Conservation (phyloP, 768 basidiomycete species). For the Rhizopogon salebrosus region DNA sequence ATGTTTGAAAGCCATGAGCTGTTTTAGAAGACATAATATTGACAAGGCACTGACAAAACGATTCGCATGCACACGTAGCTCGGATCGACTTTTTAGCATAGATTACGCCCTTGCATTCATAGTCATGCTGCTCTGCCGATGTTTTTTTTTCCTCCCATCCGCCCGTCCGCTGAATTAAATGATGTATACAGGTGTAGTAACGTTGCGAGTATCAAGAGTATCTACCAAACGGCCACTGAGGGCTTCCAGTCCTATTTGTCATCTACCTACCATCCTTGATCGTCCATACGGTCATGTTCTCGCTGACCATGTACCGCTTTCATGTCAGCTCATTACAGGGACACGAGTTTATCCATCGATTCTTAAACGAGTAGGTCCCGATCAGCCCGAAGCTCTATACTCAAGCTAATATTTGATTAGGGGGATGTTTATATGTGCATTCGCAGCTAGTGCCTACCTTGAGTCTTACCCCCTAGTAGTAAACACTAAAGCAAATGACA, state of each 20-base stretch:
- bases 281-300: conserved; percentile 12
- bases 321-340: neutral
- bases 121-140: conserved; percentile 13
- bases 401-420: conserved; percentile 1
- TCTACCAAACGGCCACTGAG: too few relatives aligned
- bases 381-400: neutral
- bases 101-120: neutral
- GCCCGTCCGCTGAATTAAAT: neutral
- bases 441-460: conserved; percentile 7
- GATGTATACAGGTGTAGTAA: conserved; percentile 8
- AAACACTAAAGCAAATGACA: neutral
- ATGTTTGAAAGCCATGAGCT: neutral
- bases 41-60: neutral
- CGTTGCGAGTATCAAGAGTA: conserved; percentile 14
- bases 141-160: conserved; percentile 1
- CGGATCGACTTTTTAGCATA: neutral
- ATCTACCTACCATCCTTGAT: conserved; percentile 11
- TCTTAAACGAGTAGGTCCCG: conserved; percentile 16
- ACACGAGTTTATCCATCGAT: conserved; percentile 6
- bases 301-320: conserved; percentile 13
- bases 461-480: neutral
- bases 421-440: conserved; percentile 19
- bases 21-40: too few relatives aligned
- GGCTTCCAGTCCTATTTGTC: conserved; percentile 13
- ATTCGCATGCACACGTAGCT: neutral